Base-by-base conservation (phyloP, 345 rosid species). In the Brassica incana region DNA sequence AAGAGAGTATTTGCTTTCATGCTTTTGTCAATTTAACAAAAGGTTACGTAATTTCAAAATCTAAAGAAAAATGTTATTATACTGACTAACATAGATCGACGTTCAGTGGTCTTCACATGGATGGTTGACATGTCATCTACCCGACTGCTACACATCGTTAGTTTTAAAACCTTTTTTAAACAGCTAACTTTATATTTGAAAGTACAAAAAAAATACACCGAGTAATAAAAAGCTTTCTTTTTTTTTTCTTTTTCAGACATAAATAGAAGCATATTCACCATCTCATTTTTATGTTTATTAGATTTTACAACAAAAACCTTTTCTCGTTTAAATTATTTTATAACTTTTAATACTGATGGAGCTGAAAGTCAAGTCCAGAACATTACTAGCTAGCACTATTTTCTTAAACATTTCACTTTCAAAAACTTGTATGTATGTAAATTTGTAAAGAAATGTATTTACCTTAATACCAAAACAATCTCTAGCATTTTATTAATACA, bases 61-160 rank as follows among this genome's bases (percentile, higher is more conserved):
- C 66, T 62, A 29, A 29, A 14, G 30, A 27, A 25, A 30, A 63
- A 14, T 30, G 40, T 63, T 14, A 30, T 30, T 14, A 12, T 63
- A 30, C 6, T 65, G 25, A 0, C 14, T 35, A 60, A 60, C 25
- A 12, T 60, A 14, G 56, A 8, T 72, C 15, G 56, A 23, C 38
- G 36, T 27, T 38, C 11, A 76, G 67, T 68, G 68, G 32, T 67
- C 33, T 76, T 23, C 79, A 76, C 74, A 60, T 76, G 68, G 62
- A 58, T 58, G 61, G 61, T 27, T 56, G 20, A 58, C 27, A 23
- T 14, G 35, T 35, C 72, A 65, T n/a, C 56, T 75, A 36, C 23
- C 11, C 7, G 71, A 50, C 58, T 65, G 35, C 62, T 2, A 16
- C 70, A 2, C 15, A 32, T 65, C 63, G 61, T 11, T 23, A 23